Conservation (phyloP, 495 filamentous ascomycete species). For the Daldinia caldariorum region DNA sequence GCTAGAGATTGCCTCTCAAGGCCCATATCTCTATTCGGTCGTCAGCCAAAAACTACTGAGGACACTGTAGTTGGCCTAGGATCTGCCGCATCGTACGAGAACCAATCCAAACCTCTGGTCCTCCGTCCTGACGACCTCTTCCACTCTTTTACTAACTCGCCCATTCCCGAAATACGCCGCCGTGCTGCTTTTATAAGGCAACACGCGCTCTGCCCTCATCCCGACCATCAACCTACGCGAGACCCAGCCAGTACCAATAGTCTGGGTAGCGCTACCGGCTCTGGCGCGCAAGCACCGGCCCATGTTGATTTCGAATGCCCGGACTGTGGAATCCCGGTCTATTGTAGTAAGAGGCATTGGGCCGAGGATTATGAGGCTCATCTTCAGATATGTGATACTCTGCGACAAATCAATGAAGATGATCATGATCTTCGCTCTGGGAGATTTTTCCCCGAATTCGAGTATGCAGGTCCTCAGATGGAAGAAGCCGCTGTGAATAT, state of each 20-base stretch:
- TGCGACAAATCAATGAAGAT: conserved; percentile 95
- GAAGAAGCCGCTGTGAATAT: conserved; percentile 94
- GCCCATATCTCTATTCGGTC: conserved; percentile 44
- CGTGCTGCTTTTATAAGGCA: conserved; percentile 89
- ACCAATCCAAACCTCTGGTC: conserved; percentile 56
- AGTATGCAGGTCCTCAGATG: conserved; percentile 86
- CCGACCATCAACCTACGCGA: conserved; percentile 76
- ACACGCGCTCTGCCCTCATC: conserved; percentile 92
- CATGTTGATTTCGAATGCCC: conserved; percentile 95
- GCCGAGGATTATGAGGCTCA: conserved; percentile 93
- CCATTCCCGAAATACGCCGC: conserved; percentile 80
- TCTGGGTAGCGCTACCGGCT: conserved; percentile 55
- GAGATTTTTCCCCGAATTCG: conserved; percentile 91
- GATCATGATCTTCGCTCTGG: conserved; percentile 94
- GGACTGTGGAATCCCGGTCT: conserved; percentile 93
- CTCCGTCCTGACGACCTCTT: conserved; percentile 86
- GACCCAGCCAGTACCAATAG: conserved; percentile 69
- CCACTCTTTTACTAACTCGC: conserved; percentile 88
- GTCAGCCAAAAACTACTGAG: conserved; percentile 29
- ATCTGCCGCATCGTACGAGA: conserved; percentile 39
- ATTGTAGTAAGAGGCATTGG: conserved; percentile 94
- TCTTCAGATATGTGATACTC: conserved; percentile 87
- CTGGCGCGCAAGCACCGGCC: conserved; percentile 67
- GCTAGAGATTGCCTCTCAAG: conserved; percentile 15
- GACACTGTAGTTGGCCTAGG: conserved; percentile 22